Base-by-base conservation (phyloP, 2,329 filamentous ascomycete species). In the Microthyrium microscopicum region DNA sequence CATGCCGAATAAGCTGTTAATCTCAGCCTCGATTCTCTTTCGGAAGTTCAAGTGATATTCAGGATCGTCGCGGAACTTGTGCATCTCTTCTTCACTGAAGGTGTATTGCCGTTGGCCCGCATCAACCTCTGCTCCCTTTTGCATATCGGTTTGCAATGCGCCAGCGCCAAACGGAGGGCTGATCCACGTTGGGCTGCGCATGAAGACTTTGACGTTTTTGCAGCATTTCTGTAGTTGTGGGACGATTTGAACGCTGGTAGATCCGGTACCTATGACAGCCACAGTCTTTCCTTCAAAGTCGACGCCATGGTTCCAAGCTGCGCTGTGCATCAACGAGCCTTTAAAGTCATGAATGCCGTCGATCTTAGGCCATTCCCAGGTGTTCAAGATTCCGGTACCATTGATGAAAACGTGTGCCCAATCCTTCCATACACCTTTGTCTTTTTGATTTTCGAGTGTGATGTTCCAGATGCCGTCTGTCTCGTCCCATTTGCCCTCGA, bases 281-380 rank as follows among this genome's bases (percentile, higher is more conserved):
- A 45, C 49, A 19, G 37, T 44, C 31, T 48, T 52, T 16, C 40
- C 45, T 19, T 44, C 39, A 17, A 31, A 39, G 26, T 40, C 37
- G 15, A 39, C 36, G 17, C 11, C 20, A 15, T 47, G 41, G 26
- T 55, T 46, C 53, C 59, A 65, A 4, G 31, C 35, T 4, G 61
- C 61, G 29, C 50, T 58, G 39, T 65, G 62, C 29, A 61, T 40
- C 4, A 63, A 38, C 31, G 54, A 51, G 2, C 60, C 61, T 34
- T 58, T 50, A 42, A 66, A 69, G 3, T 50, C 46, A 16, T 61
- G 50, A 6, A 61, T 50, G 3, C 64, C 64, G 2, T 50, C 46
- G 12, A 68, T 58, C 17, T 55, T 48, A 6, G 61, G 61, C 55
- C 56, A 64, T 34, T 55, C 55, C 54, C 51, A 60, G 18, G 51